Base-by-base conservation (phyloP, 257 asterid genomes). In the Hygrophila difformis region DNA sequence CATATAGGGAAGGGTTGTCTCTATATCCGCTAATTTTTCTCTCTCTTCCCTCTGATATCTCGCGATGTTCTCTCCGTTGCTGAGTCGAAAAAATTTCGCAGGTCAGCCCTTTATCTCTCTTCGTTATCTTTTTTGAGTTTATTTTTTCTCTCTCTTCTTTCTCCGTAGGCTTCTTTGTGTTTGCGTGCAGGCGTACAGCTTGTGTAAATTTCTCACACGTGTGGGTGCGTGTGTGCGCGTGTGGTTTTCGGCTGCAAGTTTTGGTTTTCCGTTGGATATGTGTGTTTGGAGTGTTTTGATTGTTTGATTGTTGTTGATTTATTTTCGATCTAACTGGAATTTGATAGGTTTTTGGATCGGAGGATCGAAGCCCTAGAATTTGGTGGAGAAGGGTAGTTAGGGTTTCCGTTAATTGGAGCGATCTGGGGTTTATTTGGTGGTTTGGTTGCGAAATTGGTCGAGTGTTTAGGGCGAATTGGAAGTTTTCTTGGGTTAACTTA, bases 311-410 rank as follows among this genome's bases (percentile, higher is more conserved):
- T 5, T 39, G 12, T 40, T 11, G 51, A 29, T 39, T 49, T 16
- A 40, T 17, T 28, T 60, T 60, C 56, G 64, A 60, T 66, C 68
- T 60, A 45, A 59, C 36, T 45, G 7, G 47, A 44, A 60, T 49
- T 55, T 60, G 41, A 54, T 22, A 57, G 57, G 54, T 44, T 39
- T n/a, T 51, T 44, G 53, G 60, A 61, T 66, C 63, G 60, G 44
- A 12, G 47, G 50, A 55, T 60, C 22, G 60, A 44, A 53, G 42
- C 38, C 35, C 16, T 44, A 34, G 50, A 34, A 2, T 1, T 55
- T 34, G 18, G 28, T 54, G 33, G 15, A 24, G 34, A 46, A 33
- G 15, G 59, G 41, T 26, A 35, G 52, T 57, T 33, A 51, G 15
- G 47, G 60, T 55, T 56, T 22, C 29, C 41, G 19, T 47, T 45